Base-by-base conservation (phyloP, 2,329 filamentous ascomycete genomes). In the Anthostomella pinea region DNA sequence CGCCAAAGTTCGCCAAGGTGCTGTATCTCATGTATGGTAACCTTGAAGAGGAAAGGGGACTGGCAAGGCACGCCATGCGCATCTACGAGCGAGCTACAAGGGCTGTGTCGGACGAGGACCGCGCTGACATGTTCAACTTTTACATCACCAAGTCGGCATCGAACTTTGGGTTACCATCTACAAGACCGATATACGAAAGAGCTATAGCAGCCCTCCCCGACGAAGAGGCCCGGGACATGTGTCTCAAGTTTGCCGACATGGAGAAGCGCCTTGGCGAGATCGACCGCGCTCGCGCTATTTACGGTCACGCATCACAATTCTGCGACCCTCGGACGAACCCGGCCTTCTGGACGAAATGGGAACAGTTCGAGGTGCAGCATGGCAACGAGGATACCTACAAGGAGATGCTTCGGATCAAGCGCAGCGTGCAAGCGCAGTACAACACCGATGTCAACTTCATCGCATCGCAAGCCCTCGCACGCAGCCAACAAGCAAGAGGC, bases 361-460 rank as follows among this genome's bases (percentile, higher is more conserved):
- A 98, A 64, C 76, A 82, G 36, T 98, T 98, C 63, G 94, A 98
- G 65, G 89, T 97, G 15, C 86, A 94, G 61, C 93, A 98, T 58
- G 93, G 93, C 48, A 98, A 98, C 66, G 94, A 98, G 63, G 93
- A 98, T 62, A 98, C 94, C 0, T 98, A 94, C 75, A 96, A 95
- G 70, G 93, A 98, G 62, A 98, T 98, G 93, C 73, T 97, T 45
- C 83, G 93, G 19, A 89, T 98, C 72, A 98, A 97, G 74, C 76
- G 93, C 60, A 95, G 88, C 64, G 93, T 98, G 9, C 89, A 96
- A 64, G 91, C 93, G 35, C 87, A 96, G 68, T 98, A 94, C 73
- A 97, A 97, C 59, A 98, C 94, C 28, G 93, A 98, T 58, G 91
- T 98, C 71, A 95, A 90, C 62, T 98, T 96, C 58, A 96, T 98